Percentiles rank a stretch among this genome's conserved stretches.
Evolutionary conservation across 2,329 filamentous ascomycete genomes (phyloP).

Genomic region (Pezicula radicicola): DNA sequence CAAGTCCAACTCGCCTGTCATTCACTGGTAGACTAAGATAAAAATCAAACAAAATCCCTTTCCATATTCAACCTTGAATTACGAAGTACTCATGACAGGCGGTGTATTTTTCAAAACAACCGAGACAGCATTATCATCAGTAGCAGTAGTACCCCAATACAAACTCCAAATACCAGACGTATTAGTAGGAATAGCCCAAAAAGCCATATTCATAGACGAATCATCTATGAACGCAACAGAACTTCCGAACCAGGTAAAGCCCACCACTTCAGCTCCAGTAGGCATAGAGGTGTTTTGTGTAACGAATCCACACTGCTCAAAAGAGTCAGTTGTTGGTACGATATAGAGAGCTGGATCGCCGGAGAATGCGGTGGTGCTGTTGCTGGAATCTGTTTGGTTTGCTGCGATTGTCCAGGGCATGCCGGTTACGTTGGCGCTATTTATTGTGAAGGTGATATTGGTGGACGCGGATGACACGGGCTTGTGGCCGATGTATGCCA

Average conservation of each 20-base stretch:
- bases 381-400: slow-evolving; percentile 16
- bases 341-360: slow-evolving; percentile 19
- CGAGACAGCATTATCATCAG: slow-evolving; percentile 7
- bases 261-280: slow-evolving; percentile 17
- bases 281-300: slow-evolving; percentile 15
- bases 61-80: too few species aligned
- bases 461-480: slow-evolving; percentile 16
- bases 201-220: slow-evolving; percentile 19
- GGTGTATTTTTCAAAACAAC: slow-evolving; percentile 19
- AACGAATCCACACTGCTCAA: slow-evolving; percentile 26
- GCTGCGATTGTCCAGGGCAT: slow-evolving; percentile 19
- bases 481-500: slow-evolving; percentile 29
- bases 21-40: too few species aligned
- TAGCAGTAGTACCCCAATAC: slow-evolving; percentile 18
- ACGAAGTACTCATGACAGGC: slow-evolving; percentile 1
- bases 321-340: slow-evolving; percentile 18
- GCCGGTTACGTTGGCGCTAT: slow-evolving; percentile 15
- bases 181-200: slow-evolving; percentile 18
- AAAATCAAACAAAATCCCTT: too few species aligned
- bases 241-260: slow-evolving; percentile 30
- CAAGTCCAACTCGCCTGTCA: too few species aligned
- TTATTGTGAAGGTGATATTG: slow-evolving; percentile 27
- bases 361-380: slow-evolving; percentile 16
- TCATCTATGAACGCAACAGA: slow-evolving; percentile 23
- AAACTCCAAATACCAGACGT: slow-evolving; percentile 17